A percentile compares a stretch with the other conserved stretches of the same genome.
Evolutionary conservation across 179 eudicot genomes (phyloP).

Genomic region (Sideroxylon spinosum): DNA sequence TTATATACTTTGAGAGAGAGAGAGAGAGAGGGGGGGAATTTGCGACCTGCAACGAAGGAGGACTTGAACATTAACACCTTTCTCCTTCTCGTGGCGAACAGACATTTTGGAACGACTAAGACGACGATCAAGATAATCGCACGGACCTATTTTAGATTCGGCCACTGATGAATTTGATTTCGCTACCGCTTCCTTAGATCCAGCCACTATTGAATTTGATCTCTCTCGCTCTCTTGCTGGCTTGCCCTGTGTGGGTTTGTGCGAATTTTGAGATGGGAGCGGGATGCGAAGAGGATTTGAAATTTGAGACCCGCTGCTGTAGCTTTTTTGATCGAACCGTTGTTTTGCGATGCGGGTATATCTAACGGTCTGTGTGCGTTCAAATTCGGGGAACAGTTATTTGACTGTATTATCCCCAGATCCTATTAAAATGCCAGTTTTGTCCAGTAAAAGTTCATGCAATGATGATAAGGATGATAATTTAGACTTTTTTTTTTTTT

Average conservation of each 20-base stretch:
- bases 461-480: no score
- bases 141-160: not conserved
- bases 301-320: constrained; percentile 36
- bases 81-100: constrained; percentile 63
- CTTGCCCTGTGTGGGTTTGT: not conserved
- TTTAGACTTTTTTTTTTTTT: no score
- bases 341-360: not conserved
- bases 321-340: constrained; percentile 5
- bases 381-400: no score
- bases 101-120: constrained; percentile 40
- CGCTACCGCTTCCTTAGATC: not conserved
- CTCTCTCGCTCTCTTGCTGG: not conserved
- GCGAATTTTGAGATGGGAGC: constrained; percentile 16
- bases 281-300: constrained; percentile 31
- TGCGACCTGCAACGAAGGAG: constrained; percentile 82
- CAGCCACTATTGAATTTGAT: not conserved
- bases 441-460: no score
- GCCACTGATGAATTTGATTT: no score
- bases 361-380: constrained; percentile 11
- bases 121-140: not conserved
- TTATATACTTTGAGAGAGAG: no score
- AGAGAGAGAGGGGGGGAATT: not conserved
- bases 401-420: no score
- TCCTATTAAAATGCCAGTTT: no score
- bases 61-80: constrained; percentile 90